Conservation (phyloP, 805 yeast species). For the Candida coleopterorum region DNA sequence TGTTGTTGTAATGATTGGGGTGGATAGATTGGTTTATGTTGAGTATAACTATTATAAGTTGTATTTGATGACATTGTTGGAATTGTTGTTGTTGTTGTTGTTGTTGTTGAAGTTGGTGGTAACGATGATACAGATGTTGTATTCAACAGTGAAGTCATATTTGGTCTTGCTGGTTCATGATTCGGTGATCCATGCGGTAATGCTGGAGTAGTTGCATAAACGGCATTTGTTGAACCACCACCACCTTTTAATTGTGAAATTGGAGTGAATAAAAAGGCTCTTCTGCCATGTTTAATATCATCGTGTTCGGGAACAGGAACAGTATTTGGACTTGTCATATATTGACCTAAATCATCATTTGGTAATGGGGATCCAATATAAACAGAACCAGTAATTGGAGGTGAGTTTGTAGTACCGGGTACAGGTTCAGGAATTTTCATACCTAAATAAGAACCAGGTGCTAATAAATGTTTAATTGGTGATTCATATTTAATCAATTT, state of each 20-base stretch:
- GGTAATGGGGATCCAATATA: slow-evolving; percentile 70
- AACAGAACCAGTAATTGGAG: slow-evolving; percentile 92
- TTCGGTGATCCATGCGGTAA: slow-evolving; percentile 11
- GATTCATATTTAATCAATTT: slow-evolving; percentile 73
- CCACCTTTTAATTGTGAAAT: slow-evolving; percentile 39
- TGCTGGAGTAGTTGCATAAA: slow-evolving; percentile 14
- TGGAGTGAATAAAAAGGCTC: slow-evolving; percentile 41
- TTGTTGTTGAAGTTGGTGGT: not conserved
- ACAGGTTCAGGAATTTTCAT: slow-evolving; percentile 82
- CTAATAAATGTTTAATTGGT: slow-evolving; percentile 75
- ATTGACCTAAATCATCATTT: slow-evolving; percentile 81
- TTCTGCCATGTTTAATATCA: slow-evolving; percentile 29
- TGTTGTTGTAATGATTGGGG: no score
- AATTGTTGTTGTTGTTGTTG: not conserved
- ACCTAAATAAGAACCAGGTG: slow-evolving; percentile 63
- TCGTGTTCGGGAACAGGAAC: slow-evolving; percentile 35
- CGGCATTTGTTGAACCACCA: slow-evolving; percentile 21
- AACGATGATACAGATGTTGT: not conserved
- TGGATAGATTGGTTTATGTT: not conserved
- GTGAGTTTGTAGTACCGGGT: slow-evolving; percentile 75
- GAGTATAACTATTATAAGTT: not conserved
- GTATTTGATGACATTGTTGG: slow-evolving; percentile 2
- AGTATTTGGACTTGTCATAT: slow-evolving; percentile 40
- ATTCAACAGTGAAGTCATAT: not conserved
- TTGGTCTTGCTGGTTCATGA: slow-evolving; percentile 6